Evolutionary conservation across 805 yeast species (phyloP).

Genomic region (Wickerhamomyces chambardii): DNA sequence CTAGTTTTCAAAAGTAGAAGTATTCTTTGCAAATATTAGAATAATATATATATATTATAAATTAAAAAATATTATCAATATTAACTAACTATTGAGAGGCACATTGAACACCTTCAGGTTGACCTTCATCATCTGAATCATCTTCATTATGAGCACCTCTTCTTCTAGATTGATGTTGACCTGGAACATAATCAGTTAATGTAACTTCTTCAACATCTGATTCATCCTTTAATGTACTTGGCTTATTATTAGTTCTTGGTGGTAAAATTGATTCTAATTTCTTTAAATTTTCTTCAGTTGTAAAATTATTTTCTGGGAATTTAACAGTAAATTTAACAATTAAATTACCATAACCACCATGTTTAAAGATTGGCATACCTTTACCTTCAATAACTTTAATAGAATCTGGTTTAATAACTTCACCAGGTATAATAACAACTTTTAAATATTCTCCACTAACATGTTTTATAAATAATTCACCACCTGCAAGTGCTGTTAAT

Average conservation of each 20-base stretch:
- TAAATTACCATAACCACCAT: constrained; percentile 84
- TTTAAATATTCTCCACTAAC: constrained; percentile 88
- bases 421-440: constrained; percentile 81
- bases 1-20: too few relatives aligned
- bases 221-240: constrained; percentile 14
- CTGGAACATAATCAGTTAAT: constrained; percentile 57
- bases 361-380: constrained; percentile 96
- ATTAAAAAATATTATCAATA: too few relatives aligned
- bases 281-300: constrained; percentile 67
- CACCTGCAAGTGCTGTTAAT: constrained; percentile 95
- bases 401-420: constrained; percentile 79
- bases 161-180: constrained; percentile 38
- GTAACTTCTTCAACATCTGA: constrained; percentile 60
- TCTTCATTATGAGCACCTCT: constrained; percentile 26
- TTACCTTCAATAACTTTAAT: constrained; percentile 80
- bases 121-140: constrained; percentile 51
- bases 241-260: constrained; percentile 39
- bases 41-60: too few relatives aligned
- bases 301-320: constrained; percentile 74
- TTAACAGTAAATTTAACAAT: constrained; percentile 78
- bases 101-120: constrained; percentile 80
- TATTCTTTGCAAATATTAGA: too few relatives aligned
- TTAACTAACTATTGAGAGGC: constrained; percentile 69
- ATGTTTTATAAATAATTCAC: constrained; percentile 80
- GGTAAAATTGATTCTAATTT: constrained; percentile 74